phyloP scores from a whole-genome alignment of 768 basidiomycete species.

The Rossbeevera mucosa region DNA sequence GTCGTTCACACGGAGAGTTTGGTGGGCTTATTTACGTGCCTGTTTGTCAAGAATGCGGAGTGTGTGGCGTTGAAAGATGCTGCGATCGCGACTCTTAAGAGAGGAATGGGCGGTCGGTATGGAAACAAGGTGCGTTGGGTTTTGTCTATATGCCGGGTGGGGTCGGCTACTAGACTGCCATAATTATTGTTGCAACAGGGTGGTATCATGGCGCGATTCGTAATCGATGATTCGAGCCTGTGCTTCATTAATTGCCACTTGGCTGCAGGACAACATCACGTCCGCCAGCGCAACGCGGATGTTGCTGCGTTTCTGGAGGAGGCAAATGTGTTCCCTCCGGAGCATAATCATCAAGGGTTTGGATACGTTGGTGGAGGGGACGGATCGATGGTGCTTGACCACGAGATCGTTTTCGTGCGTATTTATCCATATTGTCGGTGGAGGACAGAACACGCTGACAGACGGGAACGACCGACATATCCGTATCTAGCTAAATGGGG shows the following conservation, averaged over 20 bases:
- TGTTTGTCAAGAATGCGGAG: slow-evolving; percentile 70
- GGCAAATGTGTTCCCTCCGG: slow-evolving; percentile 56
- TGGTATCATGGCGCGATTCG: slow-evolving; percentile 83
- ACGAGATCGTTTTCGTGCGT: slow-evolving; percentile 84
- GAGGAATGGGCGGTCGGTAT: slow-evolving; percentile 89
- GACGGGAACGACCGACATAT: background rate
- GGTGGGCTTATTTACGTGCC: slow-evolving; percentile 78
- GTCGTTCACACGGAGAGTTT: slow-evolving; percentile 84
- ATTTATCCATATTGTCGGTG: background rate
- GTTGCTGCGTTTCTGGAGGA: slow-evolving; percentile 85
- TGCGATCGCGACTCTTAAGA: slow-evolving; percentile 78
- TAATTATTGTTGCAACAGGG: slow-evolving; percentile 46
- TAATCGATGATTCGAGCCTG: slow-evolving; percentile 87
- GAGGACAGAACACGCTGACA: slow-evolving; percentile 1
- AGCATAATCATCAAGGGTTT: slow-evolving; percentile 48
- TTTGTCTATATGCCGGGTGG: background rate
- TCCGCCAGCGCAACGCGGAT: slow-evolving; percentile 81
- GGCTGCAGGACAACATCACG: slow-evolving; percentile 87
- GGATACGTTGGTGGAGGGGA: slow-evolving; percentile 89
- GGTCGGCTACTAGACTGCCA: background rate
- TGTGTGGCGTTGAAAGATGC: slow-evolving; percentile 57
- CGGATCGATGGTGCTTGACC: slow-evolving; percentile 89
- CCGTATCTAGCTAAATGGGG: slow-evolving; percentile 70
- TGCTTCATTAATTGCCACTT: slow-evolving; percentile 98
- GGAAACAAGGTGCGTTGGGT: slow-evolving; percentile 84